These are phyloP conservation scores for Conticribra weissflogii DNA, from an alignment of 108 stramenopile genomes.

Conservation along the genomic window DNA sequence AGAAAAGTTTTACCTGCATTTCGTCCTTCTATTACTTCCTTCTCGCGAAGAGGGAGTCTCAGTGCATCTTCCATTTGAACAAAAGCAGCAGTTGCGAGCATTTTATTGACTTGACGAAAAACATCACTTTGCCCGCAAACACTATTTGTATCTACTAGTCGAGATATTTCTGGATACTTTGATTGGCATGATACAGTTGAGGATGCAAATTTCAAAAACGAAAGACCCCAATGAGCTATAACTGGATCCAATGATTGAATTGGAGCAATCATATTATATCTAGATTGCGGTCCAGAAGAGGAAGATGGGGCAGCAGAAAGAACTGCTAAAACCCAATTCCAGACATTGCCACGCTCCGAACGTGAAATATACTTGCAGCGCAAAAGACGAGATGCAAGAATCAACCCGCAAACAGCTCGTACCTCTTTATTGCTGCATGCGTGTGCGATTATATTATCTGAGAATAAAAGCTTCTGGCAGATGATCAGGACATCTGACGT, in stretches of 20 bases:
- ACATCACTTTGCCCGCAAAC: slow-evolving; percentile 42
- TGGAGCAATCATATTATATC: slow-evolving; percentile 13
- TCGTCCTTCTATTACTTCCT: neutral
- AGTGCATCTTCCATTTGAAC: slow-evolving; percentile 44
- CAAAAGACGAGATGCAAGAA: slow-evolving; percentile 37
- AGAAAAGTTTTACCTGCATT: slow-evolving; percentile 10
- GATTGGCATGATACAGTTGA: slow-evolving; percentile 5
- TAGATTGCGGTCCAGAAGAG: neutral
- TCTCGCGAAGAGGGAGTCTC: slow-evolving; percentile 6
- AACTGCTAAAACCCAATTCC: slow-evolving; percentile 39
- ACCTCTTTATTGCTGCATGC: slow-evolving; percentile 16
- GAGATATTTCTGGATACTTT: slow-evolving; percentile 4
- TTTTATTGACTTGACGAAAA: slow-evolving; percentile 47
- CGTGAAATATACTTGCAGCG: slow-evolving; percentile 36
- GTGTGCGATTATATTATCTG: slow-evolving; percentile 11
- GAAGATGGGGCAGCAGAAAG: slow-evolving; percentile 25
- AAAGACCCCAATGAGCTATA: slow-evolving; percentile 41
- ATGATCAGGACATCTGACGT: slow-evolving; percentile 42
- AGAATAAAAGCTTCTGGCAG: slow-evolving; percentile 46
- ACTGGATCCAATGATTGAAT: slow-evolving; percentile 26
- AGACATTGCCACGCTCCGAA: slow-evolving; percentile 30
- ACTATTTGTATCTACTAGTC: slow-evolving; percentile 24
- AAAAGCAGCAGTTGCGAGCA: slow-evolving; percentile 43
- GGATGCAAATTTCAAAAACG: slow-evolving; percentile 40
- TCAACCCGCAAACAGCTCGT: slow-evolving; percentile 39